Evolutionary conservation across 192 early-diverging fungal genomes (phyloP), one percentile per base, ranked within the genome.

Genomic region (Gamsiella multidivaricata): DNA sequence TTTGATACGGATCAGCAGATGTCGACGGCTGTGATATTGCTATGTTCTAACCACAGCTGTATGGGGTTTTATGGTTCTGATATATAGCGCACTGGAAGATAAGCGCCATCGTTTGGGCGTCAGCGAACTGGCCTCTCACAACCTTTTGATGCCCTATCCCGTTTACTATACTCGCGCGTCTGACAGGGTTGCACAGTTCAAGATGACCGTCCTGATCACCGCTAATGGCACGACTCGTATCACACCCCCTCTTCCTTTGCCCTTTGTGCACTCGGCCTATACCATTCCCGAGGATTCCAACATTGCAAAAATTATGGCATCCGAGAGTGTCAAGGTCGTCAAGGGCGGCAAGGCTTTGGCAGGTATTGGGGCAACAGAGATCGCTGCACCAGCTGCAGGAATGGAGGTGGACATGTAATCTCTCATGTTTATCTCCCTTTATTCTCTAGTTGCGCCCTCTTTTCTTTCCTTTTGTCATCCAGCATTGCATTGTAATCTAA

Each of bases 251-350:
- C 80, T 84, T 45, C 80, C 86, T 17, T 71, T 96, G 79, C 93
- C 96, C 34, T 95, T 89, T 80, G 89, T 96, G 10, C 89, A 90
- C 74, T 93, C 92, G 60, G 80, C 85, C 37, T 87, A 86, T 37
- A 69, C 65, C n/a, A 83, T 95, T 46, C 81, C 78, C 0, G 67
- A 53, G 11, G 81, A 84, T 18, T 66, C 80, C 2, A 57, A 49
- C 32, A 51, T 80, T 25, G 81, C 83, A n/a, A 51, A 39, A 5
- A 28, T 86, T 15, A 57, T 88, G 61, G 80, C 78, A 31, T 46
- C 62, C 17, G 75, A 79, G 43, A 37, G 52, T 20, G 54, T 81
- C 61, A 61, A 70, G 59, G 63, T 64, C 31, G 62, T 81, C 43
- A 78, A 82, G 66, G 28, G 68, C 17, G 69, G 72, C 49, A 84